Conservation (phyloP, 495 filamentous ascomycete genomes). For the Aspergillus sparsus region DNA sequence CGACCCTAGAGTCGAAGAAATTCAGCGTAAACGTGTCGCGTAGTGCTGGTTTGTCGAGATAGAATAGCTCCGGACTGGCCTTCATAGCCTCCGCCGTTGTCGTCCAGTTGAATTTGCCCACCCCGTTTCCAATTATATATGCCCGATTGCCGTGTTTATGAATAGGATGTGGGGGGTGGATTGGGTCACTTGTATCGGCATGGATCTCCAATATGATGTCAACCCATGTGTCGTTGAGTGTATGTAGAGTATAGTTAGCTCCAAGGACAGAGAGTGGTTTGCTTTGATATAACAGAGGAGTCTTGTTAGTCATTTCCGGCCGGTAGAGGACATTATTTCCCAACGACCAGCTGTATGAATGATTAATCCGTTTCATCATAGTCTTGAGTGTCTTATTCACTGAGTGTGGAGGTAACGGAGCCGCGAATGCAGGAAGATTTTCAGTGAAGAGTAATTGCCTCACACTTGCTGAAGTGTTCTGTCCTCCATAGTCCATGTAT, state of each 20-base stretch:
- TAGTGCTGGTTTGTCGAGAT: conserved; percentile 45
- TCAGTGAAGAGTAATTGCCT: conserved; percentile 31
- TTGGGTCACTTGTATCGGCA: conserved; percentile 19
- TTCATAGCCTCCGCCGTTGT: conserved; percentile 44
- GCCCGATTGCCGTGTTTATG: conserved; percentile 58
- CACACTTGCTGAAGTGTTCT: conserved; percentile 34
- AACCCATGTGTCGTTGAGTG: conserved; percentile 52
- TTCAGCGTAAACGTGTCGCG: conserved; percentile 48
- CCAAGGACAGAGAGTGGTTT: conserved; percentile 3
- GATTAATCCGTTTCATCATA: conserved; percentile 34
- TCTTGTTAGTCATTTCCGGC: background rate
- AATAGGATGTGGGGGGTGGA: conserved; percentile 50
- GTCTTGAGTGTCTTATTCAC: conserved; percentile 46
- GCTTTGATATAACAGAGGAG: conserved; percentile 45
- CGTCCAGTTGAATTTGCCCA: conserved; percentile 41
- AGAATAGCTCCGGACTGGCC: conserved; percentile 44
- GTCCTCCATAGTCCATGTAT: conserved; percentile 44
- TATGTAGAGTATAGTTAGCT: conserved; percentile 30
- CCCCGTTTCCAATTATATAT: conserved; percentile 47
- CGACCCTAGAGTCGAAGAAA: conserved; percentile 11
- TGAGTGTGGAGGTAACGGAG: conserved; percentile 30
- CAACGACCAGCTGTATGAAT: conserved; percentile 45
- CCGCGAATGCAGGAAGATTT: conserved; percentile 36
- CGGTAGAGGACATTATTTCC: conserved; percentile 32
- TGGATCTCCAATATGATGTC: conserved; percentile 49